Evolutionary conservation across 2,329 filamentous ascomycete genomes (phyloP), one percentile per base, ranked within the genome.

Genomic region (Fonsecaea nubica): DNA sequence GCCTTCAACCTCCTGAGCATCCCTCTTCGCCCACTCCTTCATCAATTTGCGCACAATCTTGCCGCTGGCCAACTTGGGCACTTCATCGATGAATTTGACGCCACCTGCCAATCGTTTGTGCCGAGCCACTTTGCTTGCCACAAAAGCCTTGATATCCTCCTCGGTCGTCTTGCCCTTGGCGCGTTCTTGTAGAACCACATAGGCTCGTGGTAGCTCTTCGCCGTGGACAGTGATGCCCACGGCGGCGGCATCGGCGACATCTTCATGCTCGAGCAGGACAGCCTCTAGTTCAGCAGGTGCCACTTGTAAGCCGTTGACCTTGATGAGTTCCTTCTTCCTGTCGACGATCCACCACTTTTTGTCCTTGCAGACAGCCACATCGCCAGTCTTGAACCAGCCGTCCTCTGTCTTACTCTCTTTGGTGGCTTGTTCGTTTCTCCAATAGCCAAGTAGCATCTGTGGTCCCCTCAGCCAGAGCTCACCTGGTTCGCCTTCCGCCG

Each of bases 291-390:
- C 82, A 0, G 82, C 79, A 0, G 82, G 82, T 2, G 80, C 76
- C 0, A 89, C 86, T 79, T 21, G 60, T 32, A 62, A 38, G 8
- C 60, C 60, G 82, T 91, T 88, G 74, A 82, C 87, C 76, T 89
- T 84, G 73, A 79, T 79, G 48, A 77, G 73, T 52, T 76, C 79
- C 79, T 90, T 91, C n/a, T 90, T 80, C 4, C 92, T 87, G 75
- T 96, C 92, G 0, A 92, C 93, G 74, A 94, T 91, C 79, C 92
- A 90, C 55, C 97, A 77, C 74, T 97, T 92, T 77, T 96, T 91
- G 69, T 89, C 80, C 3, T 85, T 84, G 7, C 95, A 81, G 3
- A 94, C 81, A 0, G 90, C 92, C 75, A 96, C 92, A 73, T 97
- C 93, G 4, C 93, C 93, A 0, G 93, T 97, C 52, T 86, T 87